Percentiles rank a stretch among this genome's conserved stretches.
Evolutionary conservation across 1,139 yeast genomes (phyloP).

Genomic region (Debaryomyces subglobosus): DNA sequence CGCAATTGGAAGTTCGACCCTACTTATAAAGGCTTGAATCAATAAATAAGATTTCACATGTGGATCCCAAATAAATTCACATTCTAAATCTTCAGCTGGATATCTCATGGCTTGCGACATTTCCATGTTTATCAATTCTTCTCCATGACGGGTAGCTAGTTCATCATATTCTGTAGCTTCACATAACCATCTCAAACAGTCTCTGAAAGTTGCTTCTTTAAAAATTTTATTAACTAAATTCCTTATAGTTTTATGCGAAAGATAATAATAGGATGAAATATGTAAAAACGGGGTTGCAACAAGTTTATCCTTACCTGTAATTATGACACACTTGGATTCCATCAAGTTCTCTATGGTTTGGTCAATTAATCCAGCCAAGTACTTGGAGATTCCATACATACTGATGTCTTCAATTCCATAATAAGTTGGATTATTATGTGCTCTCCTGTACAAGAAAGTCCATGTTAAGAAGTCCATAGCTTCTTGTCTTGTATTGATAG

Average conservation of each 20-base stretch:
- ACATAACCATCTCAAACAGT: conserved; percentile 71
- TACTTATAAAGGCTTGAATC: conserved; percentile 82
- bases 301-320: conserved; percentile 52
- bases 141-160: conserved; percentile 92
- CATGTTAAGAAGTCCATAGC: conserved; percentile 93
- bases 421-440: conserved; percentile 93
- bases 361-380: conserved; percentile 76
- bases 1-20: conserved; percentile 88
- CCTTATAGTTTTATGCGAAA: conserved; percentile 88
- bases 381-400: conserved; percentile 67
- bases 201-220: conserved; percentile 59
- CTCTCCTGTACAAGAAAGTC: conserved; percentile 92
- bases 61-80: conserved; percentile 88
- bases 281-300: conserved; percentile 81
- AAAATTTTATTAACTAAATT: conserved; percentile 58
- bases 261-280: conserved; percentile 88
- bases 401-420: conserved; percentile 81
- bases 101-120: conserved; percentile 81
- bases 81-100: conserved; percentile 67
- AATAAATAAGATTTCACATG: conserved; percentile 88
- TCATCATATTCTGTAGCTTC: conserved; percentile 91
- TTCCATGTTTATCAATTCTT: conserved; percentile 88
- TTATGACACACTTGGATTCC: conserved; percentile 71
- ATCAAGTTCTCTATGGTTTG: conserved; percentile 65
- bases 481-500: conserved; percentile 78